Evolutionary conservation across 2,329 filamentous ascomycete genomes (phyloP), one percentile per base, ranked within the genome.

Genomic region (Grosmannia penicillata): DNA sequence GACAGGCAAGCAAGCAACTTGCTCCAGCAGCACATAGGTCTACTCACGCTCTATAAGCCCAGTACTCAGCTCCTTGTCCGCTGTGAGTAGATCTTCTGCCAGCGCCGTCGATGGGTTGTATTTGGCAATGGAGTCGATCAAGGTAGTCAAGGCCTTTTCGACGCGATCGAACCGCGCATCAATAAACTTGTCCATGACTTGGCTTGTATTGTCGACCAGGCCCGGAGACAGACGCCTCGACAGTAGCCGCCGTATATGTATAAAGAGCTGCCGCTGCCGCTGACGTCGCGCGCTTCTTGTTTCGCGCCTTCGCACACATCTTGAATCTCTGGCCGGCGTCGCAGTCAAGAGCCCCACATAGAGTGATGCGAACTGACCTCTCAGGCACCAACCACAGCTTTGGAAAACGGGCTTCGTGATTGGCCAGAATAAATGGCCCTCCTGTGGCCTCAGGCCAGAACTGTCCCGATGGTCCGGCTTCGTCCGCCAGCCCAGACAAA

Each of bases 91-190:
- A 45, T 86, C 79, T 40, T 72, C 63, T 6, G 79, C 81, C 21
- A 78, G 72, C 26, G 66, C 58, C 5, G 72, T 62, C 7, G 79
- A 82, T 0, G 84, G 83, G 50, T 86, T 84, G 59, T 87, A 89
- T 46, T 84, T 82, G 6, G 82, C 70, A 45, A 93, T 80, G 1
- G 82, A 87, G 54, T 86, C 81, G 48, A 86, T 78, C 25, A 93
- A 65, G 22, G 64, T 74, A 11, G 71, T 68, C 17, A 93, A 63
- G 1, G 75, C 73, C 49, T 70, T 72, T 49, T 82, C 78, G 23
- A 82, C 62, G 35, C 74, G 71, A 52, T 78, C 72, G 43, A 82
- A 79, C 49, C 70, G 73, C 33, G 51, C 54, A 45, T 80, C 73
- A 7, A 82, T 65, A 35, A 68, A 59, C 33, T 66, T 66, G 46